Conservation (phyloP, 139 green algal species). For the Chlamydomonas sphaeroides region DNA sequence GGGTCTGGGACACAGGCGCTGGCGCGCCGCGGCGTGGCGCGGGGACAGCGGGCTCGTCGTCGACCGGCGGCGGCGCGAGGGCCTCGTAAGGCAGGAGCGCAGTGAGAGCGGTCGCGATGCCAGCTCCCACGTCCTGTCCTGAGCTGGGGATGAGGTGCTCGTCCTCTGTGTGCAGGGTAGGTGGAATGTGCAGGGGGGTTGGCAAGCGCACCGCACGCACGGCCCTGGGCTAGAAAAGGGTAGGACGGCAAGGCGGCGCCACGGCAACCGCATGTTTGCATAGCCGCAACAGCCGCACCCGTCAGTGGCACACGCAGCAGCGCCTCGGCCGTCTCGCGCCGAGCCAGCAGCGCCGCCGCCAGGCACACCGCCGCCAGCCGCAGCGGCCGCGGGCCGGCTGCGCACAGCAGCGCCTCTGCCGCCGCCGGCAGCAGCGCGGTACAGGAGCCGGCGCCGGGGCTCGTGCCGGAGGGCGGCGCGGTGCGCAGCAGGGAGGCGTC, state of each 20-base stretch:
- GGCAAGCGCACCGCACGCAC: no score
- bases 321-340: not conserved
- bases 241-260: no score
- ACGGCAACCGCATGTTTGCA: no score
- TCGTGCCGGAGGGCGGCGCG: no score
- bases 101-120: not conserved
- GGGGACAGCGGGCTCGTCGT: no score
- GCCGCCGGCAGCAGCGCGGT: constrained; percentile 21
- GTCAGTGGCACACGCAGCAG: not conserved
- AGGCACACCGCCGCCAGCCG: constrained; percentile 41
- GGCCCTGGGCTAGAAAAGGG: no score
- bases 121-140: constrained; percentile 34
- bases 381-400: not conserved
- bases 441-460: no score
- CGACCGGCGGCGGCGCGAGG: no score
- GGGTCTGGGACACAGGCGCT: no score
- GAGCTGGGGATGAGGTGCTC: constrained; percentile 38
- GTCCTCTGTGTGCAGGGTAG: not conserved
- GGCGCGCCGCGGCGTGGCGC: no score
- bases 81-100: not conserved
- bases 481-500: not conserved
- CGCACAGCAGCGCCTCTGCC: constrained; percentile 29
- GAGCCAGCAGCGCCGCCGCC: constrained; percentile 44
- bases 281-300: not conserved
- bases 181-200: no score